Conservation (phyloP, 2,329 filamentous ascomycete species). For the Onygenales sp. region DNA sequence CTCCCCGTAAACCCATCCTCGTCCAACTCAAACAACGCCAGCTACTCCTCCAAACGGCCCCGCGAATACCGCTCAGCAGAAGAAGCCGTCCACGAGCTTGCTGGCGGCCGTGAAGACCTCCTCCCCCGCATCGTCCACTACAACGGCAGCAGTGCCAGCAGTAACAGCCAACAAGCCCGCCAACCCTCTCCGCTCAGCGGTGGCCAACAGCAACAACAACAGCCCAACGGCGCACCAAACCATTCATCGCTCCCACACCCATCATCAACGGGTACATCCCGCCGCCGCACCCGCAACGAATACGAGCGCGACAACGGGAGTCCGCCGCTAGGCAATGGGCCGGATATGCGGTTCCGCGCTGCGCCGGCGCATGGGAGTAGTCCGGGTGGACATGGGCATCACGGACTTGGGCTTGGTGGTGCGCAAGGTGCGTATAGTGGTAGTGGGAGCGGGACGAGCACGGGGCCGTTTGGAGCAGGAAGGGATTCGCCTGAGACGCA, state of each 20-base stretch:
- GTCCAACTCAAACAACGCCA: slow-evolving; percentile 28
- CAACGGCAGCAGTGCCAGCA: slow-evolving; percentile 63
- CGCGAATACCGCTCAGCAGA: slow-evolving; percentile 93
- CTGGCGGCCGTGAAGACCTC: slow-evolving; percentile 84
- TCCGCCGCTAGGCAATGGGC: slow-evolving; percentile 70
- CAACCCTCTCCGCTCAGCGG: slow-evolving; percentile 20
- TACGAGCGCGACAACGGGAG: slow-evolving; percentile 83
- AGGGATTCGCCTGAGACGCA: slow-evolving; percentile 76
- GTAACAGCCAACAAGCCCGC: slow-evolving; percentile 12
- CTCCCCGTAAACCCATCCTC: slow-evolving; percentile 45
- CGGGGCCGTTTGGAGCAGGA: slow-evolving; percentile 42
- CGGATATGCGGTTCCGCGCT: slow-evolving; percentile 37
- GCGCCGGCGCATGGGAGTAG: slow-evolving; percentile 20
- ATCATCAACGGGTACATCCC: slow-evolving; percentile 23
- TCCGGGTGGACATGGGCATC: neutral
- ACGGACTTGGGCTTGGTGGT: neutral
- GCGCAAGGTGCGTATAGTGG: neutral
- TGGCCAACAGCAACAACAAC: slow-evolving; percentile 29
- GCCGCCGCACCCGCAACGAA: slow-evolving; percentile 74
- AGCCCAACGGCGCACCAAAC: slow-evolving; percentile 16
- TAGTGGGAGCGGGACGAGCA: neutral
- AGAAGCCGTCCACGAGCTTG: slow-evolving; percentile 82
- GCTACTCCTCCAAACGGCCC: slow-evolving; percentile 44
- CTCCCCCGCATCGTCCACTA: slow-evolving; percentile 94
- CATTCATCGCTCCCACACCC: slow-evolving; percentile 7